Conservation (phyloP, 2,329 filamentous ascomycete species). For the Cytospora chrysosperma region DNA sequence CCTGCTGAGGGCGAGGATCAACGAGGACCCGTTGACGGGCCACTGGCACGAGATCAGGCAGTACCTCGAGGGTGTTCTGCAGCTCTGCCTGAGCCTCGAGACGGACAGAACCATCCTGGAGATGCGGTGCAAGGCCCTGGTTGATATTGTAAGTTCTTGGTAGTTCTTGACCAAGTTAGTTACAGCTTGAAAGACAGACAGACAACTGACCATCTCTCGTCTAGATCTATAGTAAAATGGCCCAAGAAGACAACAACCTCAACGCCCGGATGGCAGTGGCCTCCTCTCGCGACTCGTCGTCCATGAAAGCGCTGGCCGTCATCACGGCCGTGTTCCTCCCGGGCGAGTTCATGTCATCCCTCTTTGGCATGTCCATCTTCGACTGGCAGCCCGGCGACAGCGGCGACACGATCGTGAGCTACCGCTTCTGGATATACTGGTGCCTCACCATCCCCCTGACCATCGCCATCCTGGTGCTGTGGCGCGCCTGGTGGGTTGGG, state of each 20-base stretch:
- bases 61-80: constrained; percentile 44
- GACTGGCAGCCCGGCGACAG: constrained; percentile 41
- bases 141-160: constrained; percentile 44
- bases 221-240: constrained; percentile 49
- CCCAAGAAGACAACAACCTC: constrained; percentile 48
- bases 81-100: constrained; percentile 45
- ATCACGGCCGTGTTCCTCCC: constrained; percentile 50
- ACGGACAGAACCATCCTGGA: constrained; percentile 48
- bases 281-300: constrained; percentile 43
- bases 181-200: too few species aligned
- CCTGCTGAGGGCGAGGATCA: constrained; percentile 23
- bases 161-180: too few species aligned
- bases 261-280: constrained; percentile 42
- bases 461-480: constrained; percentile 40
- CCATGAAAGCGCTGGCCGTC: constrained; percentile 48
- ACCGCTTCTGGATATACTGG: constrained; percentile 48
- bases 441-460: constrained; percentile 44
- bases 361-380: constrained; percentile 50
- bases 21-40: constrained; percentile 31
- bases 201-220: constrained; percentile 11
- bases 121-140: constrained; percentile 45
- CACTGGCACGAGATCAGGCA: constrained; percentile 49
- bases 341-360: constrained; percentile 45
- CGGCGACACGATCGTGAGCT: constrained; percentile 37
- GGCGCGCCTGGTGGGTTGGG: constrained; percentile 49